Base-by-base conservation (phyloP, 129 eudicot species). In the Oenanthe sinensis region DNA sequence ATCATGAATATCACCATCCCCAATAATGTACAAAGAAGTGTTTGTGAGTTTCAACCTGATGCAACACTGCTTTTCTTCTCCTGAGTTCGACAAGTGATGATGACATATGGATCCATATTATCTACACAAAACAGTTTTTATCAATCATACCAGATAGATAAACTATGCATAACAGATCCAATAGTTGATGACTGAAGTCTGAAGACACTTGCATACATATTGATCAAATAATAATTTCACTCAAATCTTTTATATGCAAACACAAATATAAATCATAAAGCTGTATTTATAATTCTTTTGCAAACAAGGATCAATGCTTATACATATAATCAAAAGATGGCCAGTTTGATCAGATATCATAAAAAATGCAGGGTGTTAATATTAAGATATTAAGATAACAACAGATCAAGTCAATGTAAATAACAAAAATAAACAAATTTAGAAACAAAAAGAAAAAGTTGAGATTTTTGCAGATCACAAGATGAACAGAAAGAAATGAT, bases 61-160 rank as follows among this genome's bases (percentile, higher is more conserved):
- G 96, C 87, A 19, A 90, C 87, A 44, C 82, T 88, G 85, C 97
- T 92, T 70, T 90, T 92, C 70, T 82, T 86, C 85, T 92, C 94
- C 71, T 90, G 90, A 81, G 85, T 75, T 48, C 91, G 85, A 77
- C 83, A 89, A 54, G 85, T 84, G 69, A 91, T 78, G 26, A 86
- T 75, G 79, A 75, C 97, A 79, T 92, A 90, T 4, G 97, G 97
- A 79, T 92, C 97, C 97, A 91, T 87, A 40, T 86, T 80, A 28
- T 70, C 97, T 87, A 87, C 58, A 68, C 74, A 71, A 43, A 19
- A 77, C 69, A 45, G 14, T 60, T 73, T 10, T 46, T 0, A 22
- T 42, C 8, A 73, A 26, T 73, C 48, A 44, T 13, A 71, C 46
- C 37, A 14, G 17, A 36, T 69, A 24, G 24, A 69, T 7, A 14